Base-by-base conservation (phyloP, 805 yeast genomes). In the Helenozyma baotianmanensis region DNA sequence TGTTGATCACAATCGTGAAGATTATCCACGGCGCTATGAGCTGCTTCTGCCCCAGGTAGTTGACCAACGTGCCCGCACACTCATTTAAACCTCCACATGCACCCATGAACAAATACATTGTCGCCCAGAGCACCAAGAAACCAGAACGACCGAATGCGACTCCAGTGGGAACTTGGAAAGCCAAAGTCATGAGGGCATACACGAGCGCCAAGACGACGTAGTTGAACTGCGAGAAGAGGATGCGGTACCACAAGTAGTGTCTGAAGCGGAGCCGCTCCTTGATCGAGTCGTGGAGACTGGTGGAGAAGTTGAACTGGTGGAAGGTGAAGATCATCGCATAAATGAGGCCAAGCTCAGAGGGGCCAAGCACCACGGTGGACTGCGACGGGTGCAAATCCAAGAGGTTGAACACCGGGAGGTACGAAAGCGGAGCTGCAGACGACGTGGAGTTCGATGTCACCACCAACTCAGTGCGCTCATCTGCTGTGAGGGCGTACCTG, bases 291-390 rank as follows among this genome's bases (percentile, higher is more conserved):
- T 51, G 53, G 21, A 60, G 43, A 26, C 55, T 59, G 3, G 47
- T 36, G 4, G 59, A 49, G 36, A 60, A 59, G 30, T 58, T 57
- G 47, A 55, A 59, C 39, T 59, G 64, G 36, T 60, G 61, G 40
- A 60, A 54, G 14, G 63, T 49, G 34, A 59, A 57, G 16, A 60
- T 33, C 30, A 45, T 52, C 9, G 63, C 59, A 34, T 60, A 60
- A 13, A 60, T 48, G 22, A 60, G 40, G 4, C 64, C 65, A 23
- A 60, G 35, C 35, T 55, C 60, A 4, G 60, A 47, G 6, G 65
- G 64, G 1, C 64, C 64, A 14, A 60, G 35, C 5, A 47, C 52
- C 3, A 49, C 55, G 5, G 62, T 23, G 7, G 48, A 35, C 9
- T 12, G 14, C 1, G 51, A 28, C 3, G 53, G 55, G 8, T 54